Conservation (phyloP, 2,329 filamentous ascomycete genomes). For the Fusarium tricinctum region DNA sequence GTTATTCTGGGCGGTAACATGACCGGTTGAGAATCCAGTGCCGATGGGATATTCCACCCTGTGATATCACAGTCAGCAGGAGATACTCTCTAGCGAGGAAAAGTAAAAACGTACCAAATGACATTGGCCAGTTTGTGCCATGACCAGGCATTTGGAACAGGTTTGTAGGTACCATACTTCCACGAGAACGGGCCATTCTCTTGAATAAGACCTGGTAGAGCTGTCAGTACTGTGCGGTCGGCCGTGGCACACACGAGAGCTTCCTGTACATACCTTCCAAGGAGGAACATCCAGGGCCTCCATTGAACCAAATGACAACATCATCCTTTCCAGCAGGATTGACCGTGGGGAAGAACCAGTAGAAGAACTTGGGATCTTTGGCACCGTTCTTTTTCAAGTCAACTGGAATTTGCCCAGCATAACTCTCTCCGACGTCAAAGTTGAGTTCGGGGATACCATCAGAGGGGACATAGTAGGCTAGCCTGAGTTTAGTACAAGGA, state of each 20-base stretch:
- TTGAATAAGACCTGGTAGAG: background rate
- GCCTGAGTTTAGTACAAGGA: accelerated
- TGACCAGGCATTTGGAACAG: constrained; percentile 22
- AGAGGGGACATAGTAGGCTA: constrained; percentile 12
- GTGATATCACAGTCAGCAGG: accelerated
- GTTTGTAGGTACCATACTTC: constrained; percentile 30
- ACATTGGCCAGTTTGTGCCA: constrained; percentile 29
- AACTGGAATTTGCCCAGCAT: constrained; percentile 24
- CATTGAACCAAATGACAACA: constrained; percentile 44
- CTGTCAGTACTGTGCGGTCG: background rate
- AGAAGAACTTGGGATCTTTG: constrained; percentile 41
- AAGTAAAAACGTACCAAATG: background rate
- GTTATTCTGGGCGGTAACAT: constrained; percentile 25
- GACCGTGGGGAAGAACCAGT: constrained; percentile 45
- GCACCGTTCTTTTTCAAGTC: constrained; percentile 24
- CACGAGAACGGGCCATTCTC: constrained; percentile 24
- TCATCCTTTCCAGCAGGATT: constrained; percentile 45
- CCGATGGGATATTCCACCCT: constrained; percentile 30
- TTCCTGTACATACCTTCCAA: background rate
- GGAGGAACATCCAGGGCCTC: constrained; percentile 33
- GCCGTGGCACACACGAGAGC: background rate
- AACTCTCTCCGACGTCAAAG: constrained; percentile 25
- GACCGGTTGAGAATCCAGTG: constrained; percentile 18
- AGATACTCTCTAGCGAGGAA: accelerated
- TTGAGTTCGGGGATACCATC: constrained; percentile 9